A percentile compares a stretch with the other conserved stretches of the same genome.
phyloP scores from a whole-genome alignment of 352 stramenopile species.

The Phytophthora ramorum region DNA sequence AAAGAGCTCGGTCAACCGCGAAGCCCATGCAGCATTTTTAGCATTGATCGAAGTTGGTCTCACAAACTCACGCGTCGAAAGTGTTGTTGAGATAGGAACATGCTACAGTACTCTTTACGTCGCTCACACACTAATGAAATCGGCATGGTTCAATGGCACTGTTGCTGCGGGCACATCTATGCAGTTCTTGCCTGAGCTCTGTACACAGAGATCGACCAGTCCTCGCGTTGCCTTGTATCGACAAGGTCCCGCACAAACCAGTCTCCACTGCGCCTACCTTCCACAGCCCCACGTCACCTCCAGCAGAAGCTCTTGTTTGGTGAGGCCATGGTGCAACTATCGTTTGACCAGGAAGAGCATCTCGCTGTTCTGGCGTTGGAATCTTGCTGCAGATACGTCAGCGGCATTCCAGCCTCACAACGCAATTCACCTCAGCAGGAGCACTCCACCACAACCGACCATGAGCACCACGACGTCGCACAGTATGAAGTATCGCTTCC shows the following conservation, averaged over 20 bases:
- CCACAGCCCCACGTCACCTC: slow-evolving; percentile 19
- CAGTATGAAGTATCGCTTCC: slow-evolving; percentile 71
- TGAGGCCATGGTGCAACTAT: slow-evolving; percentile 15
- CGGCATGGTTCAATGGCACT: too few relatives aligned
- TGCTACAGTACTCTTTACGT: too few relatives aligned
- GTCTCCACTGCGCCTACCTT: slow-evolving; percentile 14
- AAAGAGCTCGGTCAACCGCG: neutral
- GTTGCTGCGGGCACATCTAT: too few relatives aligned
- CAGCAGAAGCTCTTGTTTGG: slow-evolving; percentile 8
- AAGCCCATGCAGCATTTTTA: too few relatives aligned
- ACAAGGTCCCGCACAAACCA: slow-evolving; percentile 42
- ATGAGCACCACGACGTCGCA: slow-evolving; percentile 23
- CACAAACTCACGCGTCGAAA: too few relatives aligned
- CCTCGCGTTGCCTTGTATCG: slow-evolving; percentile 31
- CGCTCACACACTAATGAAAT: neutral
- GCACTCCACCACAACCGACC: neutral
- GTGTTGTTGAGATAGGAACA: too few relatives aligned
- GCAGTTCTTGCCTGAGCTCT: slow-evolving; percentile 18
- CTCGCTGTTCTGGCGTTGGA: slow-evolving; percentile 24
- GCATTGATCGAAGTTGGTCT: too few relatives aligned
- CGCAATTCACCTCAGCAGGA: slow-evolving; percentile 13
- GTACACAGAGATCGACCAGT: slow-evolving; percentile 28
- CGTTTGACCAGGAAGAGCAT: slow-evolving; percentile 9
- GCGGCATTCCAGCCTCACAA: slow-evolving; percentile 9
- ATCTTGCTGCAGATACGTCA: slow-evolving; percentile 16